These are phyloP conservation scores for Termitomyces sp. DNA, from an alignment of 768 basidiomycete species.

Conservation along the genomic window DNA sequence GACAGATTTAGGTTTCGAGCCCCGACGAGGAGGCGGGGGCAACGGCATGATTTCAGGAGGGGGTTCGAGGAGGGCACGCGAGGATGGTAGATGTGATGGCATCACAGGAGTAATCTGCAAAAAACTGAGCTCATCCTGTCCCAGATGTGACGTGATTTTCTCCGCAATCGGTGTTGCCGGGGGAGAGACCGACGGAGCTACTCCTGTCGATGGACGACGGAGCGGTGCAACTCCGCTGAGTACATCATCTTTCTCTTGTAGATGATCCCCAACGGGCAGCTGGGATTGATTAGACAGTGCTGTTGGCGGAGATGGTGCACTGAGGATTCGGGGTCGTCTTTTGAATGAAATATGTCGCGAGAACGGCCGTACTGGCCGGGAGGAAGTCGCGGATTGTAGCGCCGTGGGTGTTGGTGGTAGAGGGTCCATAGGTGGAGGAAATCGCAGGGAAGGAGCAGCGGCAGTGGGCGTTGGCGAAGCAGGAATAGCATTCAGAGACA, in stretches of 20 bases:
- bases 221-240: neutral
- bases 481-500: slow-evolving; percentile 38
- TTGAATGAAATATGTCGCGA: slow-evolving; percentile 46
- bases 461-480: slow-evolving; percentile 39
- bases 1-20: slow-evolving; percentile 44
- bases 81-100: slow-evolving; percentile 29
- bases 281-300: slow-evolving; percentile 24
- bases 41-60: slow-evolving; percentile 43
- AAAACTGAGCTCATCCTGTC: slow-evolving; percentile 60
- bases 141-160: slow-evolving; percentile 49
- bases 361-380: slow-evolving; percentile 37
- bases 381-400: slow-evolving; percentile 24
- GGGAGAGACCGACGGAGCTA: slow-evolving; percentile 18
- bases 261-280: neutral
- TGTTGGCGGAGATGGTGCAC: slow-evolving; percentile 45
- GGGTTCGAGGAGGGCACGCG: slow-evolving; percentile 21
- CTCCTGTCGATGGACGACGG: slow-evolving; percentile 6
- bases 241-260: neutral
- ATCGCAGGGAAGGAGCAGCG: slow-evolving; percentile 7
- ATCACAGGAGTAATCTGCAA: slow-evolving; percentile 50
- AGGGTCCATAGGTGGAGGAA: slow-evolving; percentile 17
- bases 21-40: slow-evolving; percentile 62
- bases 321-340: slow-evolving; percentile 66
- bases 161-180: slow-evolving; percentile 61
- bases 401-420: slow-evolving; percentile 15